Percentiles rank a stretch among this genome's conserved stretches.
phyloP scores from a whole-genome alignment of 768 basidiomycete species.

The Trametes punicea region DNA sequence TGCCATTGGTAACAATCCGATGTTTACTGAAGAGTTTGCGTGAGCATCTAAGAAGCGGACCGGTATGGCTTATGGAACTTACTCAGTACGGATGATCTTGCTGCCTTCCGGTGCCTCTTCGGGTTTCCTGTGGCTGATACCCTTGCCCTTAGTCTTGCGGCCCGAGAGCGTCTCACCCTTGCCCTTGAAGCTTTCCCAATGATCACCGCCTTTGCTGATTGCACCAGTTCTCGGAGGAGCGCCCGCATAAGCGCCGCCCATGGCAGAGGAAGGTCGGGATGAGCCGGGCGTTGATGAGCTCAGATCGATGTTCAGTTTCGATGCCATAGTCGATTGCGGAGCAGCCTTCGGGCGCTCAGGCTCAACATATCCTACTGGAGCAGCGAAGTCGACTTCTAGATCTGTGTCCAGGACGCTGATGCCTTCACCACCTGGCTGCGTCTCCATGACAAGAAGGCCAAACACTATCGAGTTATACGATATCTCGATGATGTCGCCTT shows the following conservation, averaged over 20 bases:
- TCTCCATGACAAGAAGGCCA: slow-evolving; percentile 94
- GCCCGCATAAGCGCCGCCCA: slow-evolving; percentile 65
- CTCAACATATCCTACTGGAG: slow-evolving; percentile 92
- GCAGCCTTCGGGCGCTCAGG: slow-evolving; percentile 83
- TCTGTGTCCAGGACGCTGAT: slow-evolving; percentile 93
- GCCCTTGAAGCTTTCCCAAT: slow-evolving; percentile 96
- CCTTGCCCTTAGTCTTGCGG: slow-evolving; percentile 93
- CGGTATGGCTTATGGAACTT: slow-evolving; percentile 31
- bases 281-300: slow-evolving; percentile 84
- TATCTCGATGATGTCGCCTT: slow-evolving; percentile 97
- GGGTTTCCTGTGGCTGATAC: slow-evolving; percentile 77
- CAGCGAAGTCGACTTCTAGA: slow-evolving; percentile 95
- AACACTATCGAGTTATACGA: slow-evolving; percentile 96
- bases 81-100: slow-evolving; percentile 93
- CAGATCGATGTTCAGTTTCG: slow-evolving; percentile 92
- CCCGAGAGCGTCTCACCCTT: slow-evolving; percentile 89
- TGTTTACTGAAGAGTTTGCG: slow-evolving; percentile 54
- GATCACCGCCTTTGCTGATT: slow-evolving; percentile 74
- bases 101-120: slow-evolving; percentile 77
- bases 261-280: slow-evolving; percentile 72
- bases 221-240: slow-evolving; percentile 43
- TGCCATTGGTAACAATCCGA: slow-evolving; percentile 78
- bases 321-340: slow-evolving; percentile 89
- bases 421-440: slow-evolving; percentile 79
- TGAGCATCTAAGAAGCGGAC: slow-evolving; percentile 9